Percentiles rank a stretch among this genome's conserved stretches.
Conservation (phyloP, 768 basidiomycete species). For the Saitozyma sp. region DNA sequence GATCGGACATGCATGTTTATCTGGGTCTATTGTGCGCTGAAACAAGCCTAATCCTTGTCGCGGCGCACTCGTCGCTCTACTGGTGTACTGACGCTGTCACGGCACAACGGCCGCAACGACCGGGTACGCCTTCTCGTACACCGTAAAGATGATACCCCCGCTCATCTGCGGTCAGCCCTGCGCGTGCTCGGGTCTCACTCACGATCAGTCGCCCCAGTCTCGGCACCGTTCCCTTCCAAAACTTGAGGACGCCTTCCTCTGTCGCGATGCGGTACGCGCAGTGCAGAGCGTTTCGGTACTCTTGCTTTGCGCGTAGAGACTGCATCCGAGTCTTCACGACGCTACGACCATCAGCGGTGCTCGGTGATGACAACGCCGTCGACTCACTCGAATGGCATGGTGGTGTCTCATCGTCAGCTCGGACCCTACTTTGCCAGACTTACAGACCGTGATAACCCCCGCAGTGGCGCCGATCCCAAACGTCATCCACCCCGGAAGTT, state of each 20-base stretch:
- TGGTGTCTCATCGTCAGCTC: constrained; percentile 29
- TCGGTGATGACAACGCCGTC: not conserved
- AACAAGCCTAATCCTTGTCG: not conserved
- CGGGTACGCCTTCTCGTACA: constrained; percentile 65
- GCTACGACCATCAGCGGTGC: constrained; percentile 54
- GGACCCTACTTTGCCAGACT: constrained; percentile 54
- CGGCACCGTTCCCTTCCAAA: constrained; percentile 97
- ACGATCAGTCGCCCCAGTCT: constrained; percentile 74
- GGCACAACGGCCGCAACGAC: constrained; percentile 24
- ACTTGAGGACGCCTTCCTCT: constrained; percentile 85
- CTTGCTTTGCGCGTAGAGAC: constrained; percentile 72
- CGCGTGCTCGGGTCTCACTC: constrained; percentile 18
- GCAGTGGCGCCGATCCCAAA: constrained; percentile 93
- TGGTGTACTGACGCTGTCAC: not conserved
- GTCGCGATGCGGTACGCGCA: constrained; percentile 92
- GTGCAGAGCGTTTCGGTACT: constrained; percentile 92
- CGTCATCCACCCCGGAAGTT: constrained; percentile 80
- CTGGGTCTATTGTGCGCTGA: not conserved
- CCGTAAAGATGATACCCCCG: constrained; percentile 88
- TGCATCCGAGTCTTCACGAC: constrained; percentile 99
- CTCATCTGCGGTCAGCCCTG: constrained; percentile 62
- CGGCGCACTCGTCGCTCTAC: not conserved
- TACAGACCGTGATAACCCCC: constrained; percentile 91
- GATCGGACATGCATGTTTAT: too few species aligned
- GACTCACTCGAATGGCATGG: constrained; percentile 55